Evolutionary conservation across 345 rosid genomes (phyloP).

Genomic region (Linum lewisii): DNA sequence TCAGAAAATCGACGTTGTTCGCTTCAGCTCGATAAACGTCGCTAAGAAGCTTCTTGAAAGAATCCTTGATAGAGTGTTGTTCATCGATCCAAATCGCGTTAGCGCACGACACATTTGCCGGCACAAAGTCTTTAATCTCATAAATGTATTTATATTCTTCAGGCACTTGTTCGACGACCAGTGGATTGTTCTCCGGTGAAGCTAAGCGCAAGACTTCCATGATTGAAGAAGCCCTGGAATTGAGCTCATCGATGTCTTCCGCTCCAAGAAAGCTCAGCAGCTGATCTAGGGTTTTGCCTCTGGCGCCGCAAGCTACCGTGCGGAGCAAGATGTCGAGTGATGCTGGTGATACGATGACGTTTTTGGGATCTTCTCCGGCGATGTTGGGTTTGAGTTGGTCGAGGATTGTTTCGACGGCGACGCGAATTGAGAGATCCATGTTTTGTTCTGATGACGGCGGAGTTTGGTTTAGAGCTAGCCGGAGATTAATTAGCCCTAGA

Average conservation of each 20-base stretch:
- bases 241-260: neutral
- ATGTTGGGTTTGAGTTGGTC: neutral
- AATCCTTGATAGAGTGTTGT: constrained; percentile 3
- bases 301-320: constrained; percentile 7
- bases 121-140: neutral
- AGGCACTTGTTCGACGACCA: no score
- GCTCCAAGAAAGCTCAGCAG: constrained; percentile 4
- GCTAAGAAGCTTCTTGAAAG: constrained; percentile 15
- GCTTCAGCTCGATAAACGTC: constrained; percentile 12
- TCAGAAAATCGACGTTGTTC: constrained; percentile 11
- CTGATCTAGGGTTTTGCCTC: constrained; percentile 6
- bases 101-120: neutral
- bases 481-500: no score
- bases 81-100: constrained; percentile 14
- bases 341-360: constrained; percentile 1
- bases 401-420: neutral
- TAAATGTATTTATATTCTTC: neutral
- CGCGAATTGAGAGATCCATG: neutral
- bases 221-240: neutral
- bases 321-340: neutral
- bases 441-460: no score
- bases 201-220: neutral
- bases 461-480: no score
- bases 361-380: neutral
- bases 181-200: neutral